Evolutionary conservation across 345 rosid species (phyloP).

Genomic region (Dipteronia dyeriana): DNA sequence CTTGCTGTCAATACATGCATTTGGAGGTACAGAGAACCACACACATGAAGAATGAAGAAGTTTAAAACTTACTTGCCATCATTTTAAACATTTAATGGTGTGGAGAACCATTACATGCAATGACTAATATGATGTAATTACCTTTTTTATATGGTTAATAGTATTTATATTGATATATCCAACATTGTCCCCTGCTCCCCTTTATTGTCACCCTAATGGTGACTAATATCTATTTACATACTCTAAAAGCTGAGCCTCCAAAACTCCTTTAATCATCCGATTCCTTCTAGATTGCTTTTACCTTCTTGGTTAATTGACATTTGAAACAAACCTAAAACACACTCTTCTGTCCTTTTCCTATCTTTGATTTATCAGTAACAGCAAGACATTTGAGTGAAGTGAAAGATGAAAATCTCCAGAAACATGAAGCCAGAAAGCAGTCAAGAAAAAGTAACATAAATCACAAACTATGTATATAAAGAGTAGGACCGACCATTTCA

Average conservation of each 20-base stretch:
- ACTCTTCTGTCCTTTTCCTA: neutral
- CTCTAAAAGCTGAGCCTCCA: neutral
- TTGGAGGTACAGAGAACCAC: neutral
- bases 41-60: neutral
- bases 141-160: neutral
- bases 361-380: no score
- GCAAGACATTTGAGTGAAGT: no score
- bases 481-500: slow-evolving; percentile 67
- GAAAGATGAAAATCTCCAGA: neutral
- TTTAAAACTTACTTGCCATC: neutral
- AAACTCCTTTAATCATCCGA: neutral
- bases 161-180: neutral
- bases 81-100: neutral
- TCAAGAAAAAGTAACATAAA: slow-evolving; percentile 10
- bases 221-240: neutral
- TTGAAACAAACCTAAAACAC: slow-evolving; percentile 8
- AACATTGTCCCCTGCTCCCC: neutral
- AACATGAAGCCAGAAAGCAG: slow-evolving; percentile 18
- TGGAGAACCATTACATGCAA: neutral
- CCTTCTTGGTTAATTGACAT: neutral
- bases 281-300: neutral
- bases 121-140: neutral
- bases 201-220: neutral
- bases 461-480: neutral
- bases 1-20: neutral